These are phyloP conservation scores for Cercospora janseana DNA, from an alignment of 2,329 filamentous ascomycete genomes.

Conservation along the genomic window DNA sequence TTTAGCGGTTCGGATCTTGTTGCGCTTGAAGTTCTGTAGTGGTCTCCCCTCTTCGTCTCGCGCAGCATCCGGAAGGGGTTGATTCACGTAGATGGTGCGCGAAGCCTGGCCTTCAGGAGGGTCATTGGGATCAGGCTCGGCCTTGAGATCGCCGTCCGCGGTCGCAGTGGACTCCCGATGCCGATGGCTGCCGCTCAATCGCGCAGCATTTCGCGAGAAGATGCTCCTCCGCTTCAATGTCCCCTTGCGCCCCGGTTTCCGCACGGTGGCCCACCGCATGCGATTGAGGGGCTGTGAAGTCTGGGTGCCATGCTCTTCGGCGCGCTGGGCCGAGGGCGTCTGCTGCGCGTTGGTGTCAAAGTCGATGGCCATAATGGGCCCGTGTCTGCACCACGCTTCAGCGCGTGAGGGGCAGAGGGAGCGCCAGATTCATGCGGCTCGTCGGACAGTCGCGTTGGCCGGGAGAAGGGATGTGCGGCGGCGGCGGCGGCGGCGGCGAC, in stretches of 20 bases:
- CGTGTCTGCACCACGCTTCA: conserved; percentile 13
- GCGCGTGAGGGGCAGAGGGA: conserved; percentile 10
- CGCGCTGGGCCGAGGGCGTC: conserved; percentile 33
- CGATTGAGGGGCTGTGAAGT: conserved; percentile 60
- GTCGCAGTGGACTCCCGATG: conserved; percentile 41
- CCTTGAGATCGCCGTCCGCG: conserved; percentile 33
- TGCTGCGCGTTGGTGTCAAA: conserved; percentile 21
- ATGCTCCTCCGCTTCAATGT: conserved; percentile 78
- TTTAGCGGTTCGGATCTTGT: conserved; percentile 97
- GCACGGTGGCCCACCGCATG: conserved; percentile 94
- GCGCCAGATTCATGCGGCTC: conserved; percentile 11
- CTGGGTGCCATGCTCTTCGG: conserved; percentile 41
- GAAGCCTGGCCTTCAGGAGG: conserved; percentile 41
- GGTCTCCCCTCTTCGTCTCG: conserved; percentile 80
- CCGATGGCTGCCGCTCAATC: conserved; percentile 37
- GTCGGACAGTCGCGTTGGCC: conserved; percentile 3
- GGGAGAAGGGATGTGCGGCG: neutral
- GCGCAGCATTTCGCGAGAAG: conserved; percentile 58
- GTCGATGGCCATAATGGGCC: conserved; percentile 22
- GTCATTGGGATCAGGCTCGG: conserved; percentile 34
- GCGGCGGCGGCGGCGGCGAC: no score
- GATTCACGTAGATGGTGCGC: conserved; percentile 79
- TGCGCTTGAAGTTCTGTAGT: conserved; percentile 68
- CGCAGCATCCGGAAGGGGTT: conserved; percentile 70
- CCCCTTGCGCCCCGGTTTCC: conserved; percentile 72